A percentile compares a stretch with the other conserved stretches of the same genome.
Conservation (phyloP, 1,139 yeast genomes). For the Yamadazyma friedrichii region DNA sequence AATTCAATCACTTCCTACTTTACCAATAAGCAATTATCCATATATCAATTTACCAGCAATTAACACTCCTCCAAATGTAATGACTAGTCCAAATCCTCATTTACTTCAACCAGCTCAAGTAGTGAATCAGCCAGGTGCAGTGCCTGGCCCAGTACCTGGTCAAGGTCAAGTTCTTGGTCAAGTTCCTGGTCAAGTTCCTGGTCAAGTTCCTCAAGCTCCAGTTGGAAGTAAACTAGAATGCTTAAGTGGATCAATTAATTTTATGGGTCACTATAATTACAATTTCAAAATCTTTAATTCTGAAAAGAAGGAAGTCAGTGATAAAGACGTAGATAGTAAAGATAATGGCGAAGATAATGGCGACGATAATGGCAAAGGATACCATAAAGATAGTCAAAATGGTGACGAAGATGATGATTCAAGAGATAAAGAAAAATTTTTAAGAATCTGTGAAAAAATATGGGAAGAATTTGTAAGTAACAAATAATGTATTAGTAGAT, state of each 20-base stretch:
- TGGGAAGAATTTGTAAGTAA: constrained; percentile 48
- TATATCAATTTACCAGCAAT: constrained; percentile 1
- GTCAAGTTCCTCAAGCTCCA: neutral
- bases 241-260: constrained; percentile 41
- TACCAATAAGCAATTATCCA: neutral
- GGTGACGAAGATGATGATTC: constrained; percentile 8
- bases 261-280: constrained; percentile 44
- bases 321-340: neutral
- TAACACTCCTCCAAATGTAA: neutral
- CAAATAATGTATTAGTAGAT: constrained; percentile 5
- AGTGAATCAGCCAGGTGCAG: too few species aligned
- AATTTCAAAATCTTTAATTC: constrained; percentile 39
- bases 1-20: constrained; percentile 1
- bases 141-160: too few species aligned
- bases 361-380: too few species aligned
- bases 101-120: too few species aligned
- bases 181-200: too few species aligned
- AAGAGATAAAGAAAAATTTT: constrained; percentile 44
- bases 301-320: constrained; percentile 7
- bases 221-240: constrained; percentile 16
- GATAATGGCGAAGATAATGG: neutral
- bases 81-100: too few species aligned
- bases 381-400: neutral
- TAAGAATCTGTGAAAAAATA: constrained; percentile 52
- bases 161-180: too few species aligned